Percentiles rank a stretch among this genome's conserved stretches.
These are phyloP conservation scores for Backusella tarrabulga DNA, from an alignment of 192 early-diverging fungal genomes.

Conservation along the genomic window DNA sequence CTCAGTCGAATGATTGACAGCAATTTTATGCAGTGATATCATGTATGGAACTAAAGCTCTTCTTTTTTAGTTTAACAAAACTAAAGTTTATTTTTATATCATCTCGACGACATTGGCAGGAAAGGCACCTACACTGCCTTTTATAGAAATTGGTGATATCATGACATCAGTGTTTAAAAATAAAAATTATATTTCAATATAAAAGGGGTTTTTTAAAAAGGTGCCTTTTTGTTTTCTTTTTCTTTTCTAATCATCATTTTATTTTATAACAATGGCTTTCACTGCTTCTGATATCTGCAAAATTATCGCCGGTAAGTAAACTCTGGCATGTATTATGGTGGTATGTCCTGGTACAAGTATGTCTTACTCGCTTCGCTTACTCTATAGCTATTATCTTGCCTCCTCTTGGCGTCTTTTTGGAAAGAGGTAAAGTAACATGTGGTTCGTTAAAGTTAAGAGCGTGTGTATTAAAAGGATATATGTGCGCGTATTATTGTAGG, in stretches of 20 bases:
- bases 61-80: not conserved
- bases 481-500: slow-evolving; percentile 23
- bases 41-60: not conserved
- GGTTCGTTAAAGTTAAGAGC: too few species aligned
- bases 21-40: not conserved
- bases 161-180: slow-evolving; percentile 1
- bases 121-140: not conserved
- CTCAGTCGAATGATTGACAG: not conserved
- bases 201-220: not conserved
- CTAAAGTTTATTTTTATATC: slow-evolving; percentile 9
- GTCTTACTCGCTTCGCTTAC: not conserved
- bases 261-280: slow-evolving; percentile 28
- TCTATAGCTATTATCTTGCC: slow-evolving; percentile 31
- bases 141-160: not conserved
- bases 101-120: not conserved
- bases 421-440: slow-evolving; percentile 18
- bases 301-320: slow-evolving; percentile 28
- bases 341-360: not conserved
- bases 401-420: slow-evolving; percentile 35
- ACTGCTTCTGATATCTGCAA: slow-evolving; percentile 35
- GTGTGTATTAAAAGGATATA: not conserved
- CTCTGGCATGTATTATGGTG: not conserved
- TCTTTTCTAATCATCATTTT: not conserved
- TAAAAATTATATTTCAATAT: not conserved
- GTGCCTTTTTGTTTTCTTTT: slow-evolving; percentile 1